Evolutionary conservation across 2,329 filamentous ascomycete genomes (phyloP), one percentile per base, ranked within the genome.

Genomic region (Ophiocordyceps unilateralis): DNA sequence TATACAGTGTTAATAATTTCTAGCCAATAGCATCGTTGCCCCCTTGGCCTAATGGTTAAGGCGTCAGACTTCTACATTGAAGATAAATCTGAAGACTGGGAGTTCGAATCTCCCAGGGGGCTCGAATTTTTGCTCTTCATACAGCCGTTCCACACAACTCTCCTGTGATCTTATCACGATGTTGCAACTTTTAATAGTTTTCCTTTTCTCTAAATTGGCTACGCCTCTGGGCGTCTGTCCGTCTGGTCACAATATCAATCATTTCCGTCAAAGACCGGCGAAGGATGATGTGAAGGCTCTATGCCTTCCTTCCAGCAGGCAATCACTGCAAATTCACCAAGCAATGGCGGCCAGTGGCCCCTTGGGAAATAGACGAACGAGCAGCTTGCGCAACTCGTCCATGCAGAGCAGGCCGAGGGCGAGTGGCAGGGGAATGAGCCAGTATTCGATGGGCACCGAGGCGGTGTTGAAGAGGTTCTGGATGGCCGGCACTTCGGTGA

Each of bases 331-430:
- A 15, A 34, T 8, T 17, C 21, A 74, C 70, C 70, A 74, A 0
- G 70, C 66, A 45, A 66, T 60, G 53, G 57, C 64, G 2, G 68
- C 69, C 15, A 73, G 17, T 1, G 58, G 50, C 0, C 66, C 62
- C 12, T 58, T 58, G 2, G 69, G 70, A 44, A 62, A 70, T 7
- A 55, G 44, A 15, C 70, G 57, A 3, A 72, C 69, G 1, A 66
- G 36, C 21, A 67, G 50, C 54, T 74, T 75, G 30, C 70, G 60
- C 7, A 69, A 49, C 58, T 75, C 71, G 51, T 74, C 69, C 55
- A 74, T 65, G 23, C 58, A 45, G 28, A 75, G 50, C 7, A 75
- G 63, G 0, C 66, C 69, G 34, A 73, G 45, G 0, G 65, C 69
- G 12, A 74, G 53, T 7, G 67, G 66, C 21, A 72, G 51, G 1